These are phyloP conservation scores for Funneliformis geosporum DNA, from an alignment of 192 early-diverging fungal genomes.

Conservation along the genomic window DNA sequence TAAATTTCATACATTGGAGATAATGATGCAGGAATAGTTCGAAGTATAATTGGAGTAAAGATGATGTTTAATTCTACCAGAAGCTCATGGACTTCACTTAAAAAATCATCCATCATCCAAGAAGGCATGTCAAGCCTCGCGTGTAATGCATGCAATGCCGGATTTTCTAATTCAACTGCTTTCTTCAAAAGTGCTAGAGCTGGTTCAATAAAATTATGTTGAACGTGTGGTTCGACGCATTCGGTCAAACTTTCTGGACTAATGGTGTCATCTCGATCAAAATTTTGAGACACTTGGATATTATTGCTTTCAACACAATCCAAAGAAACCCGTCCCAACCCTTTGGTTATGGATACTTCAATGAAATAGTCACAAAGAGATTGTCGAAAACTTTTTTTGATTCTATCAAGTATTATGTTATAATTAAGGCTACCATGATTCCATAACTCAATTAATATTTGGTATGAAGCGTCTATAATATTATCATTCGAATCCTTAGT, in stretches of 20 bases:
- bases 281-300: conserved; percentile 35
- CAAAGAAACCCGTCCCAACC: conserved; percentile 37
- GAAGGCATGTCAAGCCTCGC: conserved; percentile 47
- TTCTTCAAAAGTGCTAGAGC: conserved; percentile 47
- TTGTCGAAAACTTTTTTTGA: conserved; percentile 52
- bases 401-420: conserved; percentile 38
- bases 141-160: conserved; percentile 45
- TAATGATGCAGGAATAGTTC: neutral
- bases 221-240: conserved; percentile 26
- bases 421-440: conserved; percentile 47
- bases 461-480: conserved; percentile 32
- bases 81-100: conserved; percentile 48
- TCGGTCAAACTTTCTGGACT: neutral
- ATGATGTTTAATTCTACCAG: conserved; percentile 44
- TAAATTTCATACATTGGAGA: conserved; percentile 39
- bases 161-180: conserved; percentile 49
- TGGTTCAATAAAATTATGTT: conserved; percentile 53
- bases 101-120: conserved; percentile 56
- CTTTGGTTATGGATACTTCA: conserved; percentile 47
- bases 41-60: conserved; percentile 43
- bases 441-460: conserved; percentile 55
- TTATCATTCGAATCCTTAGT: neutral
- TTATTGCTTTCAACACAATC: conserved; percentile 29
- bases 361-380: conserved; percentile 59
- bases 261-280: conserved; percentile 23